A percentile compares a stretch with the other conserved stretches of the same genome.
phyloP scores from a whole-genome alignment of 2,329 filamentous ascomycete species.

The Beauveria asiatica region DNA sequence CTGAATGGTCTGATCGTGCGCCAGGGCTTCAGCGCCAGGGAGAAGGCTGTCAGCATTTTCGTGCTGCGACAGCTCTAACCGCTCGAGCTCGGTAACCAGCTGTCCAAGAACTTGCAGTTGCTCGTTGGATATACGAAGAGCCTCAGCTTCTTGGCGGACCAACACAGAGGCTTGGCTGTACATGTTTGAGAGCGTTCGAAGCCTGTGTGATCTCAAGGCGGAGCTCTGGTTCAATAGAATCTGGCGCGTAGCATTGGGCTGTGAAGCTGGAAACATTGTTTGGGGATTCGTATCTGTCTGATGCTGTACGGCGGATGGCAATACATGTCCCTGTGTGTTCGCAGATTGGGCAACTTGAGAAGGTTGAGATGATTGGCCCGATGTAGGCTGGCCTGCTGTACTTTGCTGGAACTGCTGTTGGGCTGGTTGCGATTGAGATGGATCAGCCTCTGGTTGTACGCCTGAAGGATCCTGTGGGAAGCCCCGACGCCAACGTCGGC shows the following conservation, averaged over 20 bases:
- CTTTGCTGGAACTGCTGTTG: neutral
- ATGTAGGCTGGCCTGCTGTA: neutral
- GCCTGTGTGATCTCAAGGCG: neutral
- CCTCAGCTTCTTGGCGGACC: slow-evolving; percentile 6
- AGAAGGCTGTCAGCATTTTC: neutral
- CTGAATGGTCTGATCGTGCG: neutral
- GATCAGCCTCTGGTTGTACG: neutral
- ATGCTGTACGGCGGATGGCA: neutral
- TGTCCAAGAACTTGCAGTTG: slow-evolving; percentile 8
- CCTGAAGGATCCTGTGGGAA: neutral
- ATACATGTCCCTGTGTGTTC: neutral
- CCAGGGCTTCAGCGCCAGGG: neutral
- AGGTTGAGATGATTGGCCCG: neutral
- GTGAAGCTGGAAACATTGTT: neutral
- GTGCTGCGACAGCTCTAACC: neutral
- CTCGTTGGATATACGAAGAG: slow-evolving; percentile 5
- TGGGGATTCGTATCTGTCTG: neutral
- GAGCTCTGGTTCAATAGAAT: neutral
- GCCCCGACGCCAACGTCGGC: neutral
- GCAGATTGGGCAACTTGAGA: neutral
- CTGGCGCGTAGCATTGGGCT: neutral
- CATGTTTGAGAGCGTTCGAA: neutral
- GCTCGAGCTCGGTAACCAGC: slow-evolving; percentile 6
- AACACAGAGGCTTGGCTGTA: slow-evolving; percentile 1
- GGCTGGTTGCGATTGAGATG: neutral